Conservation (phyloP, 306 rosid genomes). For the Malus sieversii region DNA sequence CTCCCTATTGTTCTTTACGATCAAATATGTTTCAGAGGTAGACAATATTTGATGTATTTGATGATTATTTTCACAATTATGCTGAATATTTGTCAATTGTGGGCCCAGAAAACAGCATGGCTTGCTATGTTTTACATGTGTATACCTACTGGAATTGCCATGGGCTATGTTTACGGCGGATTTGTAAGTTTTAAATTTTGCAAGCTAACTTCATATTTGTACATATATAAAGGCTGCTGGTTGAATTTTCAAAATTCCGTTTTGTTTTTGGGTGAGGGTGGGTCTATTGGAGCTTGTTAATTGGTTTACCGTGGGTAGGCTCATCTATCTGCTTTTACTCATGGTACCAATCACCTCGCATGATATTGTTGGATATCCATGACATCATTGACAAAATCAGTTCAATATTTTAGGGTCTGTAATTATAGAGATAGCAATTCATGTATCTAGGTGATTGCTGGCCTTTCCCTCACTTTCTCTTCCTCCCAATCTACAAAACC, state of each 20-base stretch:
- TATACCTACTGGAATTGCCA: slow-evolving; percentile 85
- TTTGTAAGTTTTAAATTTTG: slow-evolving; percentile 44
- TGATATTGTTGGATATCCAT: slow-evolving; percentile 1
- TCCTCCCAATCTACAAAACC: not conserved
- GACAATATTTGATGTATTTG: slow-evolving; percentile 1
- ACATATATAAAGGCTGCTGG: not conserved
- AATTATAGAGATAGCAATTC: not conserved
- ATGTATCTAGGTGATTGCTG: not conserved
- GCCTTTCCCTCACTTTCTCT: not conserved
- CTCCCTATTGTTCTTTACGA: not conserved
- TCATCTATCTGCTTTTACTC: not conserved
- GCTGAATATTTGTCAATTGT: slow-evolving; percentile 8
- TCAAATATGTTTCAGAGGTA: not conserved
- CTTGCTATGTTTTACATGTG: slow-evolving; percentile 94
- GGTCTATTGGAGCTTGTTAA: not conserved
- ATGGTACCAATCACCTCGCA: not conserved
- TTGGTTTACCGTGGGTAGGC: not conserved
- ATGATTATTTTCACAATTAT: slow-evolving; percentile 10
- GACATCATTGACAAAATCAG: not conserved
- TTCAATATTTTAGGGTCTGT: not conserved
- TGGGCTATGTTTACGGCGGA: slow-evolving; percentile 96
- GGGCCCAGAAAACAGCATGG: slow-evolving; percentile 86
- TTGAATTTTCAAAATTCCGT: not conserved
- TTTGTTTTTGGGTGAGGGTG: not conserved
- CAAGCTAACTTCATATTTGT: slow-evolving; percentile 1